A percentile compares a stretch with the other conserved stretches of the same genome.
Evolutionary conservation across 306 rosid genomes (phyloP).

Genomic region (Pterocarpus santalinus): DNA sequence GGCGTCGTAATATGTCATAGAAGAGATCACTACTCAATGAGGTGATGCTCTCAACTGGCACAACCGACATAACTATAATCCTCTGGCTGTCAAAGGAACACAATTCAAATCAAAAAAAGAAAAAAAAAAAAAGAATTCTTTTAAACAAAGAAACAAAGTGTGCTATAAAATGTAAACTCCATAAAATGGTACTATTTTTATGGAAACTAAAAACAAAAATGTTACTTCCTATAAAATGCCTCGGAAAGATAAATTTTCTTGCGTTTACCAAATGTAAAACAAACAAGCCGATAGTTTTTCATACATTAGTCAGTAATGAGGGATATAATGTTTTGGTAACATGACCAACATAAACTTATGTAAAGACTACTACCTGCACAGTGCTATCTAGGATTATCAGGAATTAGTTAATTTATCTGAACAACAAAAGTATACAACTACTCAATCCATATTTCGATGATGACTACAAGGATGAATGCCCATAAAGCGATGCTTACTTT

Average conservation of each 20-base stretch:
- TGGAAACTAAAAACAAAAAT: too few species aligned
- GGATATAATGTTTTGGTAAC: conserved; percentile 22
- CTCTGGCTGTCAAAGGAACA: conserved; percentile 53
- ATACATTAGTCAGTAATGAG: not conserved
- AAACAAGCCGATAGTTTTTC: too few species aligned
- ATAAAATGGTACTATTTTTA: too few species aligned
- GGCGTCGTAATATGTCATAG: conserved; percentile 84
- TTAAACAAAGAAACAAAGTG: not conserved
- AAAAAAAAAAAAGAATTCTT: conserved; percentile 6
- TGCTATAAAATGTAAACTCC: too few species aligned
- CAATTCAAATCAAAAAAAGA: conserved; percentile 31
- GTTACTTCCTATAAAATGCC: too few species aligned
- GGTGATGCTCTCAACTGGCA: conserved; percentile 62
- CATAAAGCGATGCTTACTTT: conserved; percentile 9
- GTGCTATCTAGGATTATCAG: not conserved
- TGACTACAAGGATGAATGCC: not conserved
- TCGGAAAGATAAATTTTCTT: too few species aligned
- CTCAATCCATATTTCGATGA: conserved; percentile 27
- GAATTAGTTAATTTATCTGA: conserved; percentile 28
- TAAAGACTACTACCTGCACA: conserved; percentile 3
- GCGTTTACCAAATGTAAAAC: too few species aligned
- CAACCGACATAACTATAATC: conserved; percentile 54
- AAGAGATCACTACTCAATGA: conserved; percentile 81
- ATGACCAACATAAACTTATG: not conserved
- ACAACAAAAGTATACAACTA: conserved; percentile 16